Base-by-base conservation (phyloP, 345 rosid genomes). In the Gynandropsis gynandra region DNA sequence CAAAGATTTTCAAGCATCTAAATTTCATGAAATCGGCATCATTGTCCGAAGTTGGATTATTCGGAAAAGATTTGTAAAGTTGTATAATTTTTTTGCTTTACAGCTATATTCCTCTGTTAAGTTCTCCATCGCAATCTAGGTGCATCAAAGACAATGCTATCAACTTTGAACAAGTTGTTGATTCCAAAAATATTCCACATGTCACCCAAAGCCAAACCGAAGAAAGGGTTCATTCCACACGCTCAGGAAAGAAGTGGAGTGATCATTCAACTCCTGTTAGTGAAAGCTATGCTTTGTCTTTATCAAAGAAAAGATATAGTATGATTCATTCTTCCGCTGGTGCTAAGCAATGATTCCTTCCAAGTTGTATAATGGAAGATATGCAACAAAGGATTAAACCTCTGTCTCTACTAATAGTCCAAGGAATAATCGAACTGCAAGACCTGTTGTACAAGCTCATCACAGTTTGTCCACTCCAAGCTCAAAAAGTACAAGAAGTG, bases 301-400 rank as follows among this genome's bases (percentile, higher is more conserved):
- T 65, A 52, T 40, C 50, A 49, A 71, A 61, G 68, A 75, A 70
- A 72, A n/a, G n/a, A 16, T 50, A 19, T 70, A 68, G 55, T 20
- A n/a, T 47, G 47, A 35, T 47, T 13, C 29, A 54, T 38, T 35
- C 59, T 29, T 40, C 46, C 50, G 49, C 42, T 41, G 53, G 46
- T 41, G 43, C 43, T 41, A 10, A 15, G 37, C 38, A 0, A n/a
- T 55, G 71, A 16, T 12, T 24, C 45, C 67, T 45, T 51, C 38
- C 10, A 59, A 50, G 34, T 41, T 13, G 34, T 9, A 33, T 50
- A 41, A 50, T 12, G 70, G 56, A 59, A 48, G 34, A 27, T 65
- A 63, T 33, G 24, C 38, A 47, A 38, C 52, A 13, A 54, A 65
- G 58, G 59, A 47, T 9, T 31, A 58, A 38, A 16, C 50, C 42